phyloP scores from a whole-genome alignment of 768 basidiomycete genomes.

The Psilocybe cubensis region DNA sequence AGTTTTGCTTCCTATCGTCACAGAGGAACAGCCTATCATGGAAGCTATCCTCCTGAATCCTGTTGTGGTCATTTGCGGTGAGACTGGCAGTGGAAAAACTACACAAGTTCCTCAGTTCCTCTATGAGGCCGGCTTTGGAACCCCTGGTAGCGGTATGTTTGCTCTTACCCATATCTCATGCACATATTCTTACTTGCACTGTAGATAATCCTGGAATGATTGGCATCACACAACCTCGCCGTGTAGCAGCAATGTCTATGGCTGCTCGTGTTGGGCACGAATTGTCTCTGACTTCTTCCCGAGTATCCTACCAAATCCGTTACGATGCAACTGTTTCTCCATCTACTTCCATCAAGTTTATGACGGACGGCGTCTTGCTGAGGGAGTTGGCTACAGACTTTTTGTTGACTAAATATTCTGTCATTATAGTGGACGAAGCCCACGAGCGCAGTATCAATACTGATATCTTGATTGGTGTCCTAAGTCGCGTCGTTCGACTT shows the following conservation, averaged over 20 bases:
- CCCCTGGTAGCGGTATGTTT: conserved; percentile 71
- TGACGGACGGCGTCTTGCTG: conserved; percentile 97
- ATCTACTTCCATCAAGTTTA: conserved; percentile 94
- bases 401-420: conserved; percentile 90
- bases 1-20: conserved; percentile 82
- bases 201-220: conserved; percentile 97
- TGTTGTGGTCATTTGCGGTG: conserved; percentile 84
- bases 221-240: conserved; percentile 94
- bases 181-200: conserved; percentile 6
- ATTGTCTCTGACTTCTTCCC: conserved; percentile 78
- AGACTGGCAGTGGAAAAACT: conserved; percentile 98
- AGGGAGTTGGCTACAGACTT: conserved; percentile 94
- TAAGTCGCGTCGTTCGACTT: conserved; percentile 91
- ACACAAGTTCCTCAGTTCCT: conserved; percentile 98
- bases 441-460: conserved; percentile 99
- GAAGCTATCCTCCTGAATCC: conserved; percentile 87
- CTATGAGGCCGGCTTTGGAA: conserved; percentile 96
- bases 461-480: conserved; percentile 93
- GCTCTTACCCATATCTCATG: background rate
- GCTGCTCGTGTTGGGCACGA: conserved; percentile 92
- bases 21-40: conserved; percentile 95
- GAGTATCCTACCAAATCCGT: conserved; percentile 95
- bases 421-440: conserved; percentile 96
- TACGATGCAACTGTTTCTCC: conserved; percentile 94
- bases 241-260: conserved; percentile 97